Percentiles rank a stretch among this genome's conserved stretches.
Evolutionary conservation across 495 filamentous ascomycete genomes (phyloP).

Genomic region (Aspergillus wentii): DNA sequence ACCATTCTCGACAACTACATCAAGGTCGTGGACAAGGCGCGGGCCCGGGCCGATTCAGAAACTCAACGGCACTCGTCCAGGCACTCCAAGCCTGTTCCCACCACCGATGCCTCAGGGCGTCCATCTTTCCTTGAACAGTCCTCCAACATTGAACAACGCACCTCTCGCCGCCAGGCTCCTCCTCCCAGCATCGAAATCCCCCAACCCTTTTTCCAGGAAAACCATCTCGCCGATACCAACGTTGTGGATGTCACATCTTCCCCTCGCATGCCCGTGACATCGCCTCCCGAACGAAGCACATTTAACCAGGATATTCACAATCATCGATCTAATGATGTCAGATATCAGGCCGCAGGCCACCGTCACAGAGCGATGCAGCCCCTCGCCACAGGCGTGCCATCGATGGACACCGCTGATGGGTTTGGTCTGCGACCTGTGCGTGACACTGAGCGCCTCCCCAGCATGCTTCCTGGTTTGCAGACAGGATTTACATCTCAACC

Average conservation of each 20-base stretch:
- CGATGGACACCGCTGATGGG: conserved; percentile 69
- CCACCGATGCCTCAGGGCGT: conserved; percentile 20
- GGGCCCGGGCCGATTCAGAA: conserved; percentile 73
- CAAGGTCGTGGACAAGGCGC: conserved; percentile 86
- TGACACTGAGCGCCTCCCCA: conserved; percentile 80
- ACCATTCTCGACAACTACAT: conserved; percentile 99
- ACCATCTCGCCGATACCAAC: conserved; percentile 42
- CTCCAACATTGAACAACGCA: conserved; percentile 37
- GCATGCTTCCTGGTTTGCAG: conserved; percentile 72
- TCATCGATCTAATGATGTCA: conserved; percentile 53
- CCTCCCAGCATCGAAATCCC: conserved; percentile 75
- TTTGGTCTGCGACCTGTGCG: conserved; percentile 77
- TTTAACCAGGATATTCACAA: conserved; percentile 50
- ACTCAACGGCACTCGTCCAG: conserved; percentile 49
- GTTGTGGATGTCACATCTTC: conserved; percentile 60
- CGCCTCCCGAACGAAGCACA: conserved; percentile 68
- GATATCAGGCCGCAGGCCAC: conserved; percentile 40
- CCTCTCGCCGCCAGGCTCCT: conserved; percentile 61
- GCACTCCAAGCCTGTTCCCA: conserved; percentile 26
- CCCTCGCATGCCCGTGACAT: conserved; percentile 63
- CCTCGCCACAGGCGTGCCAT: conserved; percentile 61
- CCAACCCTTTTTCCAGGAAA: conserved; percentile 46
- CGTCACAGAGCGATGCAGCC: conserved; percentile 58
- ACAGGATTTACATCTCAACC: conserved; percentile 78
- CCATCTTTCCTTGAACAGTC: conserved; percentile 35